Base-by-base conservation (phyloP, 164 flowering plant species). In the Tetracentron sinense region DNA sequence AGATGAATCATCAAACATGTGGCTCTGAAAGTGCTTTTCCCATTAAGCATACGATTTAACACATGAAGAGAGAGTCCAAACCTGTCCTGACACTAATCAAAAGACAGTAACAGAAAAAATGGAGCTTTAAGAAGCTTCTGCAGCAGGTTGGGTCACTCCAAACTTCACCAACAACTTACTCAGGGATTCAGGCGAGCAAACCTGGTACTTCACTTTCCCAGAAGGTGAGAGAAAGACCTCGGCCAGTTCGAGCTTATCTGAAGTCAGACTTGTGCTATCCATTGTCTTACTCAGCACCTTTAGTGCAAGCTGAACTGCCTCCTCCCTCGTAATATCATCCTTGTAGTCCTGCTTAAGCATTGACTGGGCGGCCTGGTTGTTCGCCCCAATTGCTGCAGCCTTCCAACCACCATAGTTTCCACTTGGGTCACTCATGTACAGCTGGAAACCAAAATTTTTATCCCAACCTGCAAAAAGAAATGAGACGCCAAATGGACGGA, bases 381-480 rank as follows among this genome's bases (percentile, higher is more conserved):
- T 83, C 4, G 85, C 83, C 10, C 85, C 87, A 42, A 83, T 74
- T 5, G 87, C 83, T 20, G 87, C 83, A 56, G 87, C 87, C 58
- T 83, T 83, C 87, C 87, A 83, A 17, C 87, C 87, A 57, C 82
- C 77, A 48, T 84, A 84, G 62, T 84, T 84, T 23, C 88, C 88
- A 61, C 88, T 84, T 6, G 85, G 88, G 52, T 84, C 88, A 60
- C 85, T 84, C 88, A 84, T 80, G 66, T 84, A 84, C 6, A 84
- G 82, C 66, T 84, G 88, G 61, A 84, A 84, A 15, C 85, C 83
- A 44, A 42, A 78, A 38, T 81, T 82, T 46, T 84, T 82, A 62
- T 81, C 88, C 88, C 88, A 82, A 0, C 88, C 85, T 8, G 85
- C 88, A 72, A 84, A 84, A 6, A 84, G 84, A 78, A 47, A 84